A percentile compares a stretch with the other conserved stretches of the same genome.
Evolutionary conservation across 768 basidiomycete species (phyloP).

Genomic region (Suillus subalutaceus): DNA sequence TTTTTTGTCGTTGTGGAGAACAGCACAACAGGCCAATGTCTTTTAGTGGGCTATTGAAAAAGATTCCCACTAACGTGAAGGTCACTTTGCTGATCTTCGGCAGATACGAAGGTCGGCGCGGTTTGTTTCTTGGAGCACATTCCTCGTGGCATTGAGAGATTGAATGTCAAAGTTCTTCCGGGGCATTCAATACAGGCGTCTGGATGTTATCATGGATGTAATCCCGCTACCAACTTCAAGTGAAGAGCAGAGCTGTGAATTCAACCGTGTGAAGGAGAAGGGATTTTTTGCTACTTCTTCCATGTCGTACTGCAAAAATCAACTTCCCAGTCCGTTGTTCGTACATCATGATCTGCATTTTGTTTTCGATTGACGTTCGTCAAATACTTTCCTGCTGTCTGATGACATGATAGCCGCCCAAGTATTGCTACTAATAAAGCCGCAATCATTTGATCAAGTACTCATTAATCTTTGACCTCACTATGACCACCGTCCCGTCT

Average conservation of each 20-base stretch:
- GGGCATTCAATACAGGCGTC: constrained; percentile 28
- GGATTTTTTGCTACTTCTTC: neutral
- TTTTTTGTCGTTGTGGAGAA: neutral
- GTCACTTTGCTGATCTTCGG: too few species aligned
- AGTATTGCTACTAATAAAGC: neutral
- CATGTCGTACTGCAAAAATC: neutral
- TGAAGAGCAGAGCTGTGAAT: neutral
- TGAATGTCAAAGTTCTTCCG: constrained; percentile 9
- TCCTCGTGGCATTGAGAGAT: constrained; percentile 1
- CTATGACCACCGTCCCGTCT: constrained; percentile 4
- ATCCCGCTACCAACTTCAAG: neutral
- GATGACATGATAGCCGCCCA: neutral
- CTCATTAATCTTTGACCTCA: neutral
- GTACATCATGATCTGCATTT: neutral
- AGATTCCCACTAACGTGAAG: too few species aligned
- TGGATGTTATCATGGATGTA: constrained; percentile 20
- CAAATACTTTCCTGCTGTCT: neutral
- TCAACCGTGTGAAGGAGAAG: neutral
- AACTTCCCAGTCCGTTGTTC: neutral
- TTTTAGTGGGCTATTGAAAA: too few species aligned
- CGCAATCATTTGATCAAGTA: neutral
- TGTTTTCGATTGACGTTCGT: neutral
- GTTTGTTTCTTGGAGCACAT: constrained; percentile 14
- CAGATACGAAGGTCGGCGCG: neutral
- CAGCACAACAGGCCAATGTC: constrained; percentile 17